Base-by-base conservation (phyloP, 2,329 filamentous ascomycete genomes). In the Colletotrichum sp. region DNA sequence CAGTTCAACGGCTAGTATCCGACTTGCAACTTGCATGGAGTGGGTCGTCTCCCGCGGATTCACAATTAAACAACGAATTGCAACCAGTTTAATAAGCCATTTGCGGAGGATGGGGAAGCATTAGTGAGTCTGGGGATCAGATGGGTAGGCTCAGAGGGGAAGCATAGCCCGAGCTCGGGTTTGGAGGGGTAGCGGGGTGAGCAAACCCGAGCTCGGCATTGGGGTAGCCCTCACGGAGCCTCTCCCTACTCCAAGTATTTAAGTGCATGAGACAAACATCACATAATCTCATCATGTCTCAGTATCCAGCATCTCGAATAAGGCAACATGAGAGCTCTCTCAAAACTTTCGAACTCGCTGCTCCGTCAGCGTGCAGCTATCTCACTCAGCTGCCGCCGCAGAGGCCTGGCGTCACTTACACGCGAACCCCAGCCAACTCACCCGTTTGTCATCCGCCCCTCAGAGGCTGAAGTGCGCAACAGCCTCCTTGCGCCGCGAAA, bases 401-500 rank as follows among this genome's bases (percentile, higher is more conserved):
- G 69, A 30, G 57, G 67, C 15, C 34, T 72, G 68, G 74, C 77
- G 32, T 70, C 76, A 28, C 57, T 61, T 57, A 64, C 63, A 68
- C 28, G 34, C 36, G n/a, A 71, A 68, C 16, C 55, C 16, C 68
- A 28, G 57, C 52, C 48, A 67, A 68, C 15, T 63, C 60, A 71
- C 69, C 78, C 78, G 7, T 78, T 61, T 28, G 66, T 82, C 12
- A 77, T 86, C 60, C 78, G 64, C 8, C 86, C 87, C 52, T 88
- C 88, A 5, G 52, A 64, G 3, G 16, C 39, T 57, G 73, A 75
- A 44, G 16, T 75, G 1, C 63, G 39, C 13, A 59, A 57, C 30
- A 25, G 16, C 11, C 22, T n/a, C 8, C 68, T 92, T 1, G 81
- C 80, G 12, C 83, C 86, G 12, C 83, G 85, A 27, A 92, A 91